Evolutionary conservation across 2,329 filamentous ascomycete genomes (phyloP), one percentile per base, ranked within the genome.

Genomic region (Diplodia mutila): DNA sequence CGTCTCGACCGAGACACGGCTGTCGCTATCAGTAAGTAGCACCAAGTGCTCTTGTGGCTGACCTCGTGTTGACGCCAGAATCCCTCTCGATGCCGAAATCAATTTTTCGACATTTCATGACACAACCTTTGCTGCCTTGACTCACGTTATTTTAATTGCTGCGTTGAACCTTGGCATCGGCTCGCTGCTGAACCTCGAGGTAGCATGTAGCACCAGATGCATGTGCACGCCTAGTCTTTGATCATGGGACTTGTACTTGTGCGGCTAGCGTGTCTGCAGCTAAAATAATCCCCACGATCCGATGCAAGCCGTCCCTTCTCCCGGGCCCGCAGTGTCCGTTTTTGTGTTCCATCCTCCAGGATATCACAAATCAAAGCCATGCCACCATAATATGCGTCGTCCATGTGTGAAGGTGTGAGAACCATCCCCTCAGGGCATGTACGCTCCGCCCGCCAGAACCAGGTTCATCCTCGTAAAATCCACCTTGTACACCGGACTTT

Each of bases 381-480:
- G 59, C 59, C 59, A 29, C 46, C 46, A 63, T 29, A 46, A 29
- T 63, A n/a, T 63, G 42, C 59, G 59, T 46, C 59, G 46, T 37
- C 11, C 7, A 23, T 34, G 46, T 51, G 42, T 25, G 29, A 37
- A 63, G 18, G 37, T 51, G 27, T 59, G 57, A 49, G 21, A 51
- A 23, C 16, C n/a, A n/a, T n/a, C n/a, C n/a, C n/a, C n/a, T 66
- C 34, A 67, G 46, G 87, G 87, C 75, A 89, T 75, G 79, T 88
- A 90, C 46, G 86, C 86, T 49, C 94, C 93, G 55, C 91, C 93
- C 25, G 93, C 93, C 69, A 98, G 84, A 14, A 97, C 90, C 71
- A 98, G 80, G 77, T 99, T 99, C 92, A 97, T 97, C 69, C 93
- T 85, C 3, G 95, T 98, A 74, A 97, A 97, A 75, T 91, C 88